These are phyloP conservation scores for Synchytrium microbalum DNA, from an alignment of 371 early-diverging fungal species.

Conservation along the genomic window DNA sequence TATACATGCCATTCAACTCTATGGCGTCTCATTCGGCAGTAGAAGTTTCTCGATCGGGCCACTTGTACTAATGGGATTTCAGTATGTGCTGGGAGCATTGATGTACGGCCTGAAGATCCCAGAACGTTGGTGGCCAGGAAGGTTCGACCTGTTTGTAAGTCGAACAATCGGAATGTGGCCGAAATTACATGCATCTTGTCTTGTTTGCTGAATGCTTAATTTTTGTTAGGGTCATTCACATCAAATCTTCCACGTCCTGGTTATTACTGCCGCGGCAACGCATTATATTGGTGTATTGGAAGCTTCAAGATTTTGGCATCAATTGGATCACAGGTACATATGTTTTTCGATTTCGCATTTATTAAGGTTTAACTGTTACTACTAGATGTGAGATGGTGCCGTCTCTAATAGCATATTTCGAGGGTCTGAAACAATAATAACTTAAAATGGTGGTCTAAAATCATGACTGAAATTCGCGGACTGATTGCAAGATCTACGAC, in stretches of 20 bases:
- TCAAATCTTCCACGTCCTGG: slow-evolving; percentile 85
- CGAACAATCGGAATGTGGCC: neutral
- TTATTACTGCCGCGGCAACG: slow-evolving; percentile 63
- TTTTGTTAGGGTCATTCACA: slow-evolving; percentile 61
- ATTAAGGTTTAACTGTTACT: too few relatives aligned
- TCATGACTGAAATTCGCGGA: too few relatives aligned
- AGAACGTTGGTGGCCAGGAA: slow-evolving; percentile 58
- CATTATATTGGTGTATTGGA: slow-evolving; percentile 73
- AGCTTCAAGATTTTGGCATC: slow-evolving; percentile 46
- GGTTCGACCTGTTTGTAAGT: slow-evolving; percentile 57
- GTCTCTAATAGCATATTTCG: too few relatives aligned
- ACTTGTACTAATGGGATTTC: slow-evolving; percentile 58
- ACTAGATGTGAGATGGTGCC: too few relatives aligned
- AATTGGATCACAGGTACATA: too few relatives aligned
- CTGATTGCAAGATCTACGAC: too few relatives aligned
- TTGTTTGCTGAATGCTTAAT: neutral
- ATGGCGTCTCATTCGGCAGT: slow-evolving; percentile 53
- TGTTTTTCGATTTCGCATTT: too few relatives aligned
- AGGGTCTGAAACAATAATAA: too few relatives aligned
- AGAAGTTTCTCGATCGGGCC: slow-evolving; percentile 44
- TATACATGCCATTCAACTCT: slow-evolving; percentile 53
- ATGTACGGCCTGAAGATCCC: slow-evolving; percentile 72
- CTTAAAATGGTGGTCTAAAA: too few relatives aligned
- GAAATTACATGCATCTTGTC: neutral
- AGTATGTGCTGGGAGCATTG: slow-evolving; percentile 75